Evolutionary conservation across 2,329 filamentous ascomycete species (phyloP).

Genomic region (Diaporthe batatas): DNA sequence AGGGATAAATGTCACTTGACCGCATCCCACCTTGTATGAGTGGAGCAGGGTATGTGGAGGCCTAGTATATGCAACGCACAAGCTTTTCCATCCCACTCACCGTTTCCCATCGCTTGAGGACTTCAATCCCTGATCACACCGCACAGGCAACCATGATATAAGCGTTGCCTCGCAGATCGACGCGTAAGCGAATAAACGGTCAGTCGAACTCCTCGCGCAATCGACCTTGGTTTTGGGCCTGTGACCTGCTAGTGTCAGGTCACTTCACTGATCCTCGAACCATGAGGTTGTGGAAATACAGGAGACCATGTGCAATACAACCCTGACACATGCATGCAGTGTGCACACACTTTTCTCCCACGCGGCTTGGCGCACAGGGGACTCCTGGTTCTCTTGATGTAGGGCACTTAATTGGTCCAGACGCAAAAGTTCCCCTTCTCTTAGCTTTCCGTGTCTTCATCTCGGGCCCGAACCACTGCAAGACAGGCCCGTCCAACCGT

Average conservation of each 20-base stretch:
- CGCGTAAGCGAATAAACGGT: not conserved
- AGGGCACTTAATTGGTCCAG: not conserved
- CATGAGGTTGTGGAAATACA: slow-evolving; percentile 7
- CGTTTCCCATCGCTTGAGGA: not conserved
- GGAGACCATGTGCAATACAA: not conserved
- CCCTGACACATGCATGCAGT: slow-evolving; percentile 12
- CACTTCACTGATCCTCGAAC: slow-evolving; percentile 16
- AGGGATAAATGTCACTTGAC: no score
- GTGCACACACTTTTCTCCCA: not conserved
- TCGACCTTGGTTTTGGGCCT: not conserved
- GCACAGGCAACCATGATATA: not conserved
- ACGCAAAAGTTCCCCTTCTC: slow-evolving; percentile 17
- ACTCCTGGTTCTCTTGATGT: not conserved
- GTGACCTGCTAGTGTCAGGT: slow-evolving; percentile 2
- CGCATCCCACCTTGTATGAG: no score
- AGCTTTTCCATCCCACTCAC: slow-evolving; percentile 8
- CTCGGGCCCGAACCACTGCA: slow-evolving; percentile 11
- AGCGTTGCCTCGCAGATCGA: slow-evolving; percentile 12
- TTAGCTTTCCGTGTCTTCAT: slow-evolving; percentile 19
- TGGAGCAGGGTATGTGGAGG: slow-evolving; percentile 17
- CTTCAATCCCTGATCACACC: slow-evolving; percentile 11
- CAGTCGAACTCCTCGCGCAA: not conserved
- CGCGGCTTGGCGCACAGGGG: slow-evolving; percentile 8
- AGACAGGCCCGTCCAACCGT: not conserved
- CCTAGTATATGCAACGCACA: slow-evolving; percentile 20